Percentiles rank a stretch among this genome's conserved stretches.
Evolutionary conservation across 768 basidiomycete genomes (phyloP).

Genomic region (Mycena polygramma): DNA sequence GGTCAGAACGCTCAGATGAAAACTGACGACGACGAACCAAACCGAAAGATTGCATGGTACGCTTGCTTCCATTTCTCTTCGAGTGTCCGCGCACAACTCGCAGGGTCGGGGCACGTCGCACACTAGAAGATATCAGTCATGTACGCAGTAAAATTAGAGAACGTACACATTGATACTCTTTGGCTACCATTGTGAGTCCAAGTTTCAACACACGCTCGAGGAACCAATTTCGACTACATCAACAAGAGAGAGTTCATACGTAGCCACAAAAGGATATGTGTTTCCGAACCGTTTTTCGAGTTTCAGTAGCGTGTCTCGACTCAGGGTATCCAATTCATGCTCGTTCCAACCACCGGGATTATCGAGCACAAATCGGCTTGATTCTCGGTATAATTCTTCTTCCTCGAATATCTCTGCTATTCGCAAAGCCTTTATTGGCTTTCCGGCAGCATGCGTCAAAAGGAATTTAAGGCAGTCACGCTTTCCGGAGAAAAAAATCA

Average conservation of each 20-base stretch:
- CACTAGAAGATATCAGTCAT: constrained; percentile 62
- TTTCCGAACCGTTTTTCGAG: constrained; percentile 82
- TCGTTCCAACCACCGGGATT: constrained; percentile 90
- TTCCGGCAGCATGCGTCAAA: constrained; percentile 92
- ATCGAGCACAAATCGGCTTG: constrained; percentile 92
- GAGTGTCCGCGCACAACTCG: constrained; percentile 82
- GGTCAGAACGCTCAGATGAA: background rate
- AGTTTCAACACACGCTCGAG: constrained; percentile 94
- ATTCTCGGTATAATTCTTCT: constrained; percentile 91
- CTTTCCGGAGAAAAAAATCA: constrained; percentile 42
- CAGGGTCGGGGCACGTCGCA: constrained; percentile 84
- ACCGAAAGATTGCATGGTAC: constrained; percentile 87
- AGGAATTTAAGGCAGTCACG: constrained; percentile 89
- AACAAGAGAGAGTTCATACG: background rate
- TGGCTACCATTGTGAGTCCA: constrained; percentile 86
- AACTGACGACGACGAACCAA: constrained; percentile 61
- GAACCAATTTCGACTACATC: constrained; percentile 89
- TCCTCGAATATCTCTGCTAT: constrained; percentile 93
- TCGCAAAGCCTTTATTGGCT: constrained; percentile 92
- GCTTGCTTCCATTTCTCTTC: constrained; percentile 97
- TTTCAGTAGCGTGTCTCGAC: constrained; percentile 86
- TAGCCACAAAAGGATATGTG: background rate
- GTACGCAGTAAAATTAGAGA: background rate
- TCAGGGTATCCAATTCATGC: constrained; percentile 85
- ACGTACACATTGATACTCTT: constrained; percentile 92